Percentiles rank a stretch among this genome's conserved stretches.
These are phyloP conservation scores for Heritiera fomes DNA, from an alignment of 345 rosid genomes.

Conservation along the genomic window DNA sequence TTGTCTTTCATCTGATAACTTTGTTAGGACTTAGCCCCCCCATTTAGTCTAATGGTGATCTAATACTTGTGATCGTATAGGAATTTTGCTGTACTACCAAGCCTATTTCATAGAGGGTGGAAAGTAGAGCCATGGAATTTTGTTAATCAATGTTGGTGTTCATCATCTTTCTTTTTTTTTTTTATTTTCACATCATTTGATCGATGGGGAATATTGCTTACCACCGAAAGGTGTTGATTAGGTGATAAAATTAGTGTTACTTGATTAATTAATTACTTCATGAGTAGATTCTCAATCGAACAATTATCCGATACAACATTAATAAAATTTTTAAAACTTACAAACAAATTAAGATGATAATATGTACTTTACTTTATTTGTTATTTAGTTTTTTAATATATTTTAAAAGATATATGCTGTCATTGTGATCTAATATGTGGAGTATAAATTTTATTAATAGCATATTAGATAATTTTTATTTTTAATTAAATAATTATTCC, in stretches of 20 bases:
- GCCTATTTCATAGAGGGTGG: background rate
- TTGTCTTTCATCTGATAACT: conserved; percentile 16
- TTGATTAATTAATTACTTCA: background rate
- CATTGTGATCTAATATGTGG: too few species aligned
- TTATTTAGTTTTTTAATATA: too few species aligned
- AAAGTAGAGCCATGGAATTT: background rate
- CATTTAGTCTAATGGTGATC: background rate
- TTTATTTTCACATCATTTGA: background rate
- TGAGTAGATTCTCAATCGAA: background rate
- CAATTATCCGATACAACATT: too few species aligned
- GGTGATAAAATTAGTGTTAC: background rate
- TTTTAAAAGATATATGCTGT: too few species aligned
- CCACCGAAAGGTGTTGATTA: background rate
- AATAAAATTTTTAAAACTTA: too few species aligned
- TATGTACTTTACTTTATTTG: too few species aligned
- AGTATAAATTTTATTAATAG: too few species aligned
- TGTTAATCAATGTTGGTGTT: background rate
- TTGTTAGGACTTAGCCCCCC: background rate
- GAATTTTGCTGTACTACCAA: background rate
- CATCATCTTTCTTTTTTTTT: background rate
- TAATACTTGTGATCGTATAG: background rate
- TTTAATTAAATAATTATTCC: too few species aligned
- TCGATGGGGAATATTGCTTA: background rate
- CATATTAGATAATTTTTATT: too few species aligned
- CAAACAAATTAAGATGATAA: too few species aligned